Conservation (phyloP, 2,329 filamentous ascomycete species). For the Hypomyces rosellus region DNA sequence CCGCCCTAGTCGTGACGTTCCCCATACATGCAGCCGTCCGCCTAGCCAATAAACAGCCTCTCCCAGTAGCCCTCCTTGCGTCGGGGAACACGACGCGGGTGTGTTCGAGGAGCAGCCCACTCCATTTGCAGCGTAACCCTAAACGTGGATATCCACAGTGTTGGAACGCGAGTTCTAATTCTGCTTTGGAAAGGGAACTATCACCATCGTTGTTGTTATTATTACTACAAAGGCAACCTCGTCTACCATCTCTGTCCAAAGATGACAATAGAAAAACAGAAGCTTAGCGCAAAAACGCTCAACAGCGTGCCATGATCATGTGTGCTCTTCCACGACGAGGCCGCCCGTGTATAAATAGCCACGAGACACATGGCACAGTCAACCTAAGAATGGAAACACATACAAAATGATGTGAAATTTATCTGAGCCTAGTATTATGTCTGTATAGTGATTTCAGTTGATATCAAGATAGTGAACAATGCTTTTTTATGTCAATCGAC, state of each 20-base stretch:
- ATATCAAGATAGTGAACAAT: constrained; percentile 5
- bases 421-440: constrained; percentile 5
- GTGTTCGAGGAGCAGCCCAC: too few relatives aligned
- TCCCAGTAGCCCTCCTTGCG: not conserved
- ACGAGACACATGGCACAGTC: not conserved
- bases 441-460: constrained; percentile 1
- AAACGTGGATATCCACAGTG: too few relatives aligned
- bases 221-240: too few relatives aligned
- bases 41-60: not conserved
- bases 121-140: too few relatives aligned
- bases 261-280: too few relatives aligned
- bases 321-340: not conserved
- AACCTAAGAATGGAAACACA: not conserved
- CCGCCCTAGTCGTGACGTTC: not conserved
- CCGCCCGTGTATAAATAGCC: not conserved
- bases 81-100: too few relatives aligned
- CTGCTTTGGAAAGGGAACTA: too few relatives aligned
- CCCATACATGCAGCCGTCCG: not conserved
- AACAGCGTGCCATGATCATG: not conserved
- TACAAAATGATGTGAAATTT: not conserved
- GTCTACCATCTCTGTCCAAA: too few relatives aligned
- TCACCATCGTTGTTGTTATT: too few relatives aligned
- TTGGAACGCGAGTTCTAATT: too few relatives aligned
- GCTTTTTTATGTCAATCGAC: constrained; percentile 1
- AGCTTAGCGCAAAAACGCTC: too few relatives aligned